phyloP scores from a whole-genome alignment of 2,329 filamentous ascomycete genomes.

The Sporothrix pallida region DNA sequence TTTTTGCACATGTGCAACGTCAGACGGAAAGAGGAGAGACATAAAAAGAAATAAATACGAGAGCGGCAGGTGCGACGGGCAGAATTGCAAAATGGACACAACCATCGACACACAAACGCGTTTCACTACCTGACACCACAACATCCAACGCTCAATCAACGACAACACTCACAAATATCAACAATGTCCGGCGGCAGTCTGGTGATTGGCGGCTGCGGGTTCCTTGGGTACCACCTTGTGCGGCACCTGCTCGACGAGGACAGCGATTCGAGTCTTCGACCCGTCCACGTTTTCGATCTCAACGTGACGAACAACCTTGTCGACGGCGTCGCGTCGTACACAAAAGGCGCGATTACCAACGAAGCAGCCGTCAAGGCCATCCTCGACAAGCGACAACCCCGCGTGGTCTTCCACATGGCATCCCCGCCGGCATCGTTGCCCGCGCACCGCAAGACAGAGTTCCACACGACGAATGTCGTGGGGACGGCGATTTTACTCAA shows the following conservation, averaged over 20 bases:
- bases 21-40: neutral
- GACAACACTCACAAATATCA: neutral
- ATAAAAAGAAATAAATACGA: neutral
- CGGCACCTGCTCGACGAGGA: constrained; percentile 40
- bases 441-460: constrained; percentile 35
- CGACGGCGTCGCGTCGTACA: constrained; percentile 40
- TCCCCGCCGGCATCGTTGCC: constrained; percentile 43
- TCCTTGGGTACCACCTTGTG: constrained; percentile 46
- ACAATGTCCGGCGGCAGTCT: constrained; percentile 35
- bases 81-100: neutral
- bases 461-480: constrained; percentile 43
- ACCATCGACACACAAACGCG: neutral
- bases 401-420: constrained; percentile 45
- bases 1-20: neutral
- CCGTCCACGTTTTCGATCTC: constrained; percentile 44
- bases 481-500: constrained; percentile 44
- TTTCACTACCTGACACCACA: neutral
- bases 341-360: constrained; percentile 42
- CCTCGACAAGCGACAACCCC: constrained; percentile 40
- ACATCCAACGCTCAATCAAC: neutral
- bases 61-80: neutral
- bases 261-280: constrained; percentile 37
- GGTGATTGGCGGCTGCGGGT: constrained; percentile 46
- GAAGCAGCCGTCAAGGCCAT: constrained; percentile 35
- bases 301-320: constrained; percentile 40